Base-by-base conservation (phyloP, 331 rosid genomes). In the Malus hybrid region DNA sequence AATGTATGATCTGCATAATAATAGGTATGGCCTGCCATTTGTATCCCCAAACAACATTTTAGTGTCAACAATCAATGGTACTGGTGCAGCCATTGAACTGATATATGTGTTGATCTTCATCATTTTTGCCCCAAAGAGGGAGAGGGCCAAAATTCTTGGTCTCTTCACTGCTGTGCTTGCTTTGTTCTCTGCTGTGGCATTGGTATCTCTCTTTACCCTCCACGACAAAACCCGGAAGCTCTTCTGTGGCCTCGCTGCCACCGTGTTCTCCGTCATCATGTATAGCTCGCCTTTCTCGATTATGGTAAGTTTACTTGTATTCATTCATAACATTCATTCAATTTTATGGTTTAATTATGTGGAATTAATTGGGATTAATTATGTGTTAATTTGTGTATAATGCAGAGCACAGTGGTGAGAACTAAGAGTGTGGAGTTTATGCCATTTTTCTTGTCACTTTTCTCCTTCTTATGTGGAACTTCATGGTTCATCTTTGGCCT, bases 1-100 rank as follows among this genome's bases (percentile, higher is more conserved):
- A 67, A 60, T 31, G 11, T 4, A 1, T 36, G 12, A 6, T 34
- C 2, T 18, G 34, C 31, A 33, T 7, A 9, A 5, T 60, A 67
- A 64, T 78, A 88, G 98, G 97, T 94, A 94, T 64, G 99, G 99
- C 1, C 70, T 94, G 3, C 99, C 99, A 12, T 87, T 94, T 81
- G 88, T 94, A 69, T 92, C 99, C 28, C 89, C 91, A 2, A 32
- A 92, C 96, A 94, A 94, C 78, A 63, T 94, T 48, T 59, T 86
- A 80, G 97, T 92, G 18, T 80, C 93, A 67, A 89, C 99, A 29
- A 65, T 94, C 75, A 94, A 94, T 79, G 92, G 97, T 10, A 56
- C 97, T 0, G 97, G 99, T 32, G 80, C 97, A 4, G 77, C 9
- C 34, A 94, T 92, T 7, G 99, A 94, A 60, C 31, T 44, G 36